phyloP scores from a whole-genome alignment of 805 yeast species.

The Pichia exigua region DNA sequence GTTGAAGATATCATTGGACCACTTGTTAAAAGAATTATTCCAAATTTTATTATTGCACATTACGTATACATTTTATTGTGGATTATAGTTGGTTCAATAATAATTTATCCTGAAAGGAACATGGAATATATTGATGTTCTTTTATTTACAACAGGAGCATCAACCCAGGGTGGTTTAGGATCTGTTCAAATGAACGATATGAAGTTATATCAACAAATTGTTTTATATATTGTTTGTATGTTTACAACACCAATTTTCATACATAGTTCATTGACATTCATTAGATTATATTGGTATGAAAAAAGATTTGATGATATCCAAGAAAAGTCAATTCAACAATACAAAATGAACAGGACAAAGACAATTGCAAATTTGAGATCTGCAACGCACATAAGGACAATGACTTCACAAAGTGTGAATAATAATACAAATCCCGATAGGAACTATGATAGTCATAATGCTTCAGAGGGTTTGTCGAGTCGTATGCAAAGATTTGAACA shows the following conservation, averaged over 20 bases:
- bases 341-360: conserved; percentile 73
- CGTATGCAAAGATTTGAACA: conserved; percentile 8
- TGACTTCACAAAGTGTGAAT: conserved; percentile 5
- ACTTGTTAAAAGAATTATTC: conserved; percentile 33
- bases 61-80: conserved; percentile 59
- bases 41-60: conserved; percentile 57
- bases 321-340: conserved; percentile 66
- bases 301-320: conserved; percentile 78
- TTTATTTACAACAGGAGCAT: conserved; percentile 66
- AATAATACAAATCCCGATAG: conserved; percentile 7
- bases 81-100: conserved; percentile 60
- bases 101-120: conserved; percentile 70
- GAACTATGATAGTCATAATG: conserved; percentile 21
- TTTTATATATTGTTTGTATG: conserved; percentile 52
- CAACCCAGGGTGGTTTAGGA: conserved; percentile 90
- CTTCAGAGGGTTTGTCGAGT: conserved; percentile 21
- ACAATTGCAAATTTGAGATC: conserved; percentile 48
- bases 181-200: conserved; percentile 63
- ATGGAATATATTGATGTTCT: conserved; percentile 68
- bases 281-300: conserved; percentile 86
- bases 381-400: conserved; percentile 21
- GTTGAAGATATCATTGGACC: conserved; percentile 35
- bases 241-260: conserved; percentile 84
- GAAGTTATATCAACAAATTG: conserved; percentile 71
- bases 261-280: conserved; percentile 67